phyloP scores from a whole-genome alignment of 2,329 filamentous ascomycete species.

The Immersiporthe knoxdaviesiana region DNA sequence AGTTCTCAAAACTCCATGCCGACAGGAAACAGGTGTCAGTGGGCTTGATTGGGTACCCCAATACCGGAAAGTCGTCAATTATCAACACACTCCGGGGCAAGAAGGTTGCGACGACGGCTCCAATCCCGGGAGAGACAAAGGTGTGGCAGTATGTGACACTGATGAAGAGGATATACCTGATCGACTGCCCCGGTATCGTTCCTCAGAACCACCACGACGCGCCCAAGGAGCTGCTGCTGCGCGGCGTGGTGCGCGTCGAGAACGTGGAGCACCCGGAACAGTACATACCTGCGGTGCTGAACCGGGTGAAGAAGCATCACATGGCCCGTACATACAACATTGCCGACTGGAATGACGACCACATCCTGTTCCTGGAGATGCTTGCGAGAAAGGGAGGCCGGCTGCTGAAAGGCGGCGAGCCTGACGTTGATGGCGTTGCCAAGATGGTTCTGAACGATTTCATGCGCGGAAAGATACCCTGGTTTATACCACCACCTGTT shows the following conservation, averaged over 20 bases:
- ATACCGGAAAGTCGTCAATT: conserved; percentile 93
- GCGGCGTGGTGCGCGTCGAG: conserved; percentile 91
- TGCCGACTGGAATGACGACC: conserved; percentile 73
- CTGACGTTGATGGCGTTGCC: conserved; percentile 90
- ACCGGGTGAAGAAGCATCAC: conserved; percentile 81
- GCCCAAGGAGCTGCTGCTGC: conserved; percentile 83
- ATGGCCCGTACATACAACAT: conserved; percentile 93
- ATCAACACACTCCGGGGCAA: conserved; percentile 96
- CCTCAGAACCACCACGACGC: conserved; percentile 84
- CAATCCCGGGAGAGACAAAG: conserved; percentile 95
- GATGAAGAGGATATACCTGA: conserved; percentile 87
- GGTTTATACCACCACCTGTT: conserved; percentile 84
- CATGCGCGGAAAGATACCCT: conserved; percentile 90
- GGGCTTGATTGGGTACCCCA: conserved; percentile 83
- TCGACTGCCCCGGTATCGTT: conserved; percentile 96
- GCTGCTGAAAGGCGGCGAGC: conserved; percentile 88
- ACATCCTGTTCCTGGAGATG: conserved; percentile 82
- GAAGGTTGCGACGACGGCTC: conserved; percentile 90
- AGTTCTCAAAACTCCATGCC: conserved; percentile 88
- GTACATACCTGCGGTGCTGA: conserved; percentile 84
- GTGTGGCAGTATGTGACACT: conserved; percentile 89
- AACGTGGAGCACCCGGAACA: conserved; percentile 97
- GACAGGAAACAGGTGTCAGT: conserved; percentile 94
- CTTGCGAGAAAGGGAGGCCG: conserved; percentile 86
- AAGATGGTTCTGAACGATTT: conserved; percentile 98